Evolutionary conservation across 1,284 basidiomycete genomes (phyloP), one percentile per base, ranked within the genome.

Genomic region (Microbotryum violaceum): DNA sequence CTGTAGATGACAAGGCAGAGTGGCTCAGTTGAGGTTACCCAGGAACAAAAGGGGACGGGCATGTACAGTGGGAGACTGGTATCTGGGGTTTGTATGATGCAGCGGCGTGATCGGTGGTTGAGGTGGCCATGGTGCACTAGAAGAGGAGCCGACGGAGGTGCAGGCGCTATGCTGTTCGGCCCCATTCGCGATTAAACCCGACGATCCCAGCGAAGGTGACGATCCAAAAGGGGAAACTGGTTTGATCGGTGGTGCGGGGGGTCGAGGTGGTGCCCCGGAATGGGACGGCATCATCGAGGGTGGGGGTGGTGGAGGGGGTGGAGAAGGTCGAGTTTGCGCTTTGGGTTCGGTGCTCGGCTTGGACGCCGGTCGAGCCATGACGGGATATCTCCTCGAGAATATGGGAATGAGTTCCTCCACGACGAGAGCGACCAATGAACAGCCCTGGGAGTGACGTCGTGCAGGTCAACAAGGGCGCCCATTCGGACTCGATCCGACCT

Each of bases 361-460:
- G 29, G 23, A 14, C 16, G 51, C 33, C 50, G 18, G 53, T 49
- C 42, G 48, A 49, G 29, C 50, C 2, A 56, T 29, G 47, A 68
- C 56, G 1, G 66, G 66, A 31, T 68, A 68, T 31, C 57, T 56
- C 6, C 49, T 52, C 9, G 88, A 91, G 77, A 98, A 98, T 61
- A 86, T 80, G 48, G 83, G 81, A 70, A 88, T 85, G 79, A 91
- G 82, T 23, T 83, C 82, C 66, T 87, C 83, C 14, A 42, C 37
- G 57, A 90, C 73, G 25, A 92, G 77, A 6, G 79, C 81, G 33
- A 79, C 73, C 47, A 92, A 75, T 74, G 79, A 84, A 75, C 87
- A 87, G 55, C 82, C 84, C 87, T 89, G 70, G 16, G 1, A 66
- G 25, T 27, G 20, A n/a, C 21, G 42, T 49, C 12, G 16, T 21